Evolutionary conservation across 805 yeast species (phyloP).

Genomic region (Candida krabiensis): DNA sequence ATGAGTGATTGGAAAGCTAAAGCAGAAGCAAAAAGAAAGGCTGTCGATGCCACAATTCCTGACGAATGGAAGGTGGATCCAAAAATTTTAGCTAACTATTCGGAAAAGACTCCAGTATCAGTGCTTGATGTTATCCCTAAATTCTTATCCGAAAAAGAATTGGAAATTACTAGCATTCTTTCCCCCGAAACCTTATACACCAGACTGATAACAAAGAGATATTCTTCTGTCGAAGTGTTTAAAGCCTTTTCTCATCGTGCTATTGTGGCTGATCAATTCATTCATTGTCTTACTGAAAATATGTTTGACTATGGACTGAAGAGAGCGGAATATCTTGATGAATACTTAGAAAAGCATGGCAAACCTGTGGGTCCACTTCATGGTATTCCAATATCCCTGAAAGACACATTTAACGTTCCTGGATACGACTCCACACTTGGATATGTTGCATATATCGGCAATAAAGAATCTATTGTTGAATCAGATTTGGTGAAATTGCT

Average conservation of each 20-base stretch:
- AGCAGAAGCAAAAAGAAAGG: slow-evolving; percentile 1
- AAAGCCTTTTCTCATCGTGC: slow-evolving; percentile 29
- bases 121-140: not conserved
- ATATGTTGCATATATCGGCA: slow-evolving; percentile 11
- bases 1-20: slow-evolving; percentile 2
- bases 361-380: slow-evolving; percentile 24
- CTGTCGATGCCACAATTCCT: not conserved
- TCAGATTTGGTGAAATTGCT: too few species aligned
- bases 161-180: slow-evolving; percentile 13
- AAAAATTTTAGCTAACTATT: not conserved
- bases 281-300: slow-evolving; percentile 24
- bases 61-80: not conserved
- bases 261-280: slow-evolving; percentile 25
- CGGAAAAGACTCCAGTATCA: not conserved
- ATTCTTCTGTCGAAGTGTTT: slow-evolving; percentile 17
- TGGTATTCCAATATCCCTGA: slow-evolving; percentile 45
- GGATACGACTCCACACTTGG: slow-evolving; percentile 33
- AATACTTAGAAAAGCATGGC: slow-evolving; percentile 12
- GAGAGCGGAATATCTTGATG: slow-evolving; percentile 23
- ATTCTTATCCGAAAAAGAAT: slow-evolving; percentile 10
- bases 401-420: slow-evolving; percentile 44
- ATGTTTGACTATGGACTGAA: slow-evolving; percentile 23
- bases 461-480: too few species aligned
- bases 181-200: slow-evolving; percentile 4
- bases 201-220: slow-evolving; percentile 10